A percentile compares a stretch with the other conserved stretches of the same genome.
Conservation (phyloP, 2,329 filamentous ascomycete species). For the Pseudopyricularia javanii region DNA sequence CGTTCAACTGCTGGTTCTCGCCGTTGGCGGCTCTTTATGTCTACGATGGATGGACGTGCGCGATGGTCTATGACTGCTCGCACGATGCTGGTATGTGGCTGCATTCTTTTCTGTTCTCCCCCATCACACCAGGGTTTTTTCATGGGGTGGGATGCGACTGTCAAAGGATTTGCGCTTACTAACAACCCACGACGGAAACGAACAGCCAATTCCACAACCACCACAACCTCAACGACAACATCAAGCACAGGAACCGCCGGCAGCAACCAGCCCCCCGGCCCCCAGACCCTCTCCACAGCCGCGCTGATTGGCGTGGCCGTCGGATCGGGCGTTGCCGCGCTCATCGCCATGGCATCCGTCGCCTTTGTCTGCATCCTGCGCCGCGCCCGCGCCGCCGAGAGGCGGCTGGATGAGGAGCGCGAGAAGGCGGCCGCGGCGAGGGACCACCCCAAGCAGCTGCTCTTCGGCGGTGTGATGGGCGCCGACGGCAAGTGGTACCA, state of each 20-base stretch:
- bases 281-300: conserved; percentile 3
- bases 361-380: conserved; percentile 7
- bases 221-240: neutral
- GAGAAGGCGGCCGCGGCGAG: neutral
- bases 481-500: neutral
- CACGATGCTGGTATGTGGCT: conserved; percentile 12
- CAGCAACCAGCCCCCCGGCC: neutral
- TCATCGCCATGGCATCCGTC: conserved; percentile 6
- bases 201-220: neutral
- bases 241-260: neutral
- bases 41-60: conserved; percentile 13
- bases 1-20: conserved; percentile 18
- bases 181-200: neutral
- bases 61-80: conserved; percentile 17
- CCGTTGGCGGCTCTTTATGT: conserved; percentile 13
- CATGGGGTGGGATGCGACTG: neutral
- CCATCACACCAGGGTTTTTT: neutral
- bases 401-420: neutral
- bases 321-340: conserved; percentile 8
- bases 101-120: neutral
- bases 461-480: neutral
- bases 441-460: too few relatives aligned
- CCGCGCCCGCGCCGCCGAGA: neutral
- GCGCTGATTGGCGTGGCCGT: conserved; percentile 12
- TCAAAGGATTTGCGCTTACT: neutral